These are phyloP conservation scores for Fusarium robinianum DNA, from an alignment of 2,329 filamentous ascomycete species.

Conservation along the genomic window DNA sequence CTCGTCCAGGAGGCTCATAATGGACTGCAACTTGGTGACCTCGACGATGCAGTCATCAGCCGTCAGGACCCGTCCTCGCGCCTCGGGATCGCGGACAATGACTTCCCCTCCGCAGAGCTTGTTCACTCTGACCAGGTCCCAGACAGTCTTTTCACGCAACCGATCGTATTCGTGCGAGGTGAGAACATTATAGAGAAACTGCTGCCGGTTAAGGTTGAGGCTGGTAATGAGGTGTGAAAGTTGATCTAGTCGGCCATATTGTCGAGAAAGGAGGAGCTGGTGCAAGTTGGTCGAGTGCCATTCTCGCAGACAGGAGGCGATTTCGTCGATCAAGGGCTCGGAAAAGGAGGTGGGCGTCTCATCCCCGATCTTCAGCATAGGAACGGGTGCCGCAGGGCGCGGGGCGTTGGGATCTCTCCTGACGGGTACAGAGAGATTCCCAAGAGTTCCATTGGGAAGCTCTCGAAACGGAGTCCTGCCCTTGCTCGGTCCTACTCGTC, in stretches of 20 bases:
- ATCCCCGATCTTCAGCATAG: conserved; percentile 96
- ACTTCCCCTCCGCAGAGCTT: conserved; percentile 93
- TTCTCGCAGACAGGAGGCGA: conserved; percentile 92
- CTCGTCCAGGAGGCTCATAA: conserved; percentile 91
- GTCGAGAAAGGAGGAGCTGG: conserved; percentile 80
- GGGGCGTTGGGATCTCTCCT: conserved; percentile 68
- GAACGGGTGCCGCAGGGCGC: conserved; percentile 88
- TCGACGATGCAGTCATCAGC: conserved; percentile 93
- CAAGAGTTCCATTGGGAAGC: conserved; percentile 46
- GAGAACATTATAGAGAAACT: conserved; percentile 91
- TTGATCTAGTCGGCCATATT: conserved; percentile 80
- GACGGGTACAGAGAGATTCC: conserved; percentile 52
- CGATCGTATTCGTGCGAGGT: conserved; percentile 81
- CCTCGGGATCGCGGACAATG: conserved; percentile 86
- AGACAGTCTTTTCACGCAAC: conserved; percentile 87
- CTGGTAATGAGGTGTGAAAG: conserved; percentile 79
- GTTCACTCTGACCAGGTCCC: conserved; percentile 93
- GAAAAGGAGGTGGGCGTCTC: conserved; percentile 88
- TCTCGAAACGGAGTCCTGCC: conserved; percentile 42
- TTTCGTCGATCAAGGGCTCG: conserved; percentile 95
- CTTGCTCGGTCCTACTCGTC: conserved; percentile 28
- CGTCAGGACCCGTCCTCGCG: conserved; percentile 83
- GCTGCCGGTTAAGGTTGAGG: conserved; percentile 83
- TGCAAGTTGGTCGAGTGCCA: conserved; percentile 99
- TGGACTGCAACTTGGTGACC: conserved; percentile 86